Conservation (phyloP, 1,284 basidiomycete genomes). For the Tilletiopsis washingtonensis region DNA sequence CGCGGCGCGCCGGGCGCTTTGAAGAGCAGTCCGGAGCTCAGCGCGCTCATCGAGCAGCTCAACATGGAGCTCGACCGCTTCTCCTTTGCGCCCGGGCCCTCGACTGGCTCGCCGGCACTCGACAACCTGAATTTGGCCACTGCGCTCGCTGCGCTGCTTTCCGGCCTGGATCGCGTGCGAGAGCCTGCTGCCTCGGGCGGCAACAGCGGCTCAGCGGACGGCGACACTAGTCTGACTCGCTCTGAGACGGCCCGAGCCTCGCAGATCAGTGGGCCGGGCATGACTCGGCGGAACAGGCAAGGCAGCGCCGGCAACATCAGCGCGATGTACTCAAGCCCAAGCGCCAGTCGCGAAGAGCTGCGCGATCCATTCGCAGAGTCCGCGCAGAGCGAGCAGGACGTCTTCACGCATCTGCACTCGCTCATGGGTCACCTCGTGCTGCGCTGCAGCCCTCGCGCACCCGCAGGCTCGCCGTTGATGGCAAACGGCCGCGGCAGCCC, state of each 20-base stretch:
- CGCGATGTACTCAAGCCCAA: neutral
- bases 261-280: neutral
- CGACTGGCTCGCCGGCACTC: neutral
- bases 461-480: neutral
- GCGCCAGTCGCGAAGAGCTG: conserved; percentile 2
- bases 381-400: neutral
- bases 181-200: neutral
- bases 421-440: neutral
- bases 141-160: neutral
- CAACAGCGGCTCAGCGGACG: neutral
- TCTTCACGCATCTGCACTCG: neutral
- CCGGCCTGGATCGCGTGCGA: neutral
- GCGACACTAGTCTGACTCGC: neutral
- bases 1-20: neutral
- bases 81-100: too few relatives aligned
- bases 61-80: neutral
- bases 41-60: neutral
- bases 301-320: neutral
- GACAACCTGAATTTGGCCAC: neutral
- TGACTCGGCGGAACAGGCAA: neutral
- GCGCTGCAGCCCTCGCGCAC: neutral
- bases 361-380: conserved; percentile 4
- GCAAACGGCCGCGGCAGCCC: neutral
- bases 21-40: neutral
- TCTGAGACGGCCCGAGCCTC: neutral